These are phyloP conservation scores for Jimgerdemannia flammicorona DNA, from an alignment of 192 early-diverging fungal species.

Conservation along the genomic window DNA sequence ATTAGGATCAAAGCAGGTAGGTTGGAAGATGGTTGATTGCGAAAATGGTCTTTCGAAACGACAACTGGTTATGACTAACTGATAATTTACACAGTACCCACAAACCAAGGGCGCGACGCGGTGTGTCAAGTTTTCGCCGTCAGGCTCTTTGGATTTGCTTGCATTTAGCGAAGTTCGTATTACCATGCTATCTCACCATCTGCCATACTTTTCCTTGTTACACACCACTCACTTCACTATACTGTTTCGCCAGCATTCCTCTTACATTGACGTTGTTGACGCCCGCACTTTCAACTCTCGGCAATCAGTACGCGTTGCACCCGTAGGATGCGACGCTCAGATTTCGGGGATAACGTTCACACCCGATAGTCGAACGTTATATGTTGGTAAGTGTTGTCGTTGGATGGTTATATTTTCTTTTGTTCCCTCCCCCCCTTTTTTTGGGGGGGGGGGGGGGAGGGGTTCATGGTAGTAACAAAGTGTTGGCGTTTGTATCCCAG, in stretches of 20 bases:
- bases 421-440: no score
- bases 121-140: conserved; percentile 90
- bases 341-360: conserved; percentile 86
- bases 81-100: conserved; percentile 36
- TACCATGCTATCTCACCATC: conserved; percentile 9
- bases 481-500: no score
- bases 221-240: neutral
- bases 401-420: neutral
- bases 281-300: conserved; percentile 80
- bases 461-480: no score
- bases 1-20: conserved; percentile 67
- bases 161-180: conserved; percentile 58
- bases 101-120: conserved; percentile 70
- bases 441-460: no score
- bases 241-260: conserved; percentile 55
- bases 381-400: conserved; percentile 69
- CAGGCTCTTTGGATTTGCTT: conserved; percentile 85
- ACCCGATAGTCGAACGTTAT: conserved; percentile 77
- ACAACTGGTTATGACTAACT: neutral
- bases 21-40: neutral
- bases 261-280: conserved; percentile 88
- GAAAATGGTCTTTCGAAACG: no score
- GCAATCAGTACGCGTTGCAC: conserved; percentile 78
- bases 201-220: neutral
- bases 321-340: conserved; percentile 62